These are phyloP conservation scores for Akebia trifoliata DNA, from an alignment of 164 flowering plant genomes.

Conservation along the genomic window DNA sequence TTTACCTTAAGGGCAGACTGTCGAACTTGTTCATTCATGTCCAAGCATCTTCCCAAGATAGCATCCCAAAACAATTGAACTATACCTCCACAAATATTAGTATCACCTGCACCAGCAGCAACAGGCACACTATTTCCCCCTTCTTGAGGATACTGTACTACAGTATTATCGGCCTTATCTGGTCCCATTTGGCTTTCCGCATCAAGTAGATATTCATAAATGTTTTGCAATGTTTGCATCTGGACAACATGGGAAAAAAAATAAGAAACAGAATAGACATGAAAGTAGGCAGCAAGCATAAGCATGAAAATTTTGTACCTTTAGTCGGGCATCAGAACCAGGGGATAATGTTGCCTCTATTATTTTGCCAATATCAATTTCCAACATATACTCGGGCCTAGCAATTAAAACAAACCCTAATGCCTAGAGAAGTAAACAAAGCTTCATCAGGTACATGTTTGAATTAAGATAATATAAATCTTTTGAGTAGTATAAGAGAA, in stretches of 20 bases:
- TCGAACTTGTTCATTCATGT: conserved; percentile 73
- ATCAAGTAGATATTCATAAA: conserved; percentile 89
- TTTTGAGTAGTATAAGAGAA: not conserved
- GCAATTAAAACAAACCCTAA: conserved; percentile 84
- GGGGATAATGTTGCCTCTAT: conserved; percentile 69
- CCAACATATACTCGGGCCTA: conserved; percentile 88
- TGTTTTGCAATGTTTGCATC: conserved; percentile 89
- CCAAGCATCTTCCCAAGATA: conserved; percentile 76
- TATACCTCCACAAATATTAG: conserved; percentile 95
- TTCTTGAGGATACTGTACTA: conserved; percentile 27
- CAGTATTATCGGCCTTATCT: conserved; percentile 33
- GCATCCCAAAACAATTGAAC: conserved; percentile 83
- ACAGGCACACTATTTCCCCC: conserved; percentile 67
- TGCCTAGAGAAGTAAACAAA: conserved; percentile 44
- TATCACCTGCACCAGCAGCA: conserved; percentile 99
- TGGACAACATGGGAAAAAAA: conserved; percentile 35
- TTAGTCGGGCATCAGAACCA: conserved; percentile 58
- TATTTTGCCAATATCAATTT: conserved; percentile 67
- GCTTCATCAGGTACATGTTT: conserved; percentile 11
- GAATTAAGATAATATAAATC: not conserved
- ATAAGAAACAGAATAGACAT: conserved; percentile 11
- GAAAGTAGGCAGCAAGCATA: not conserved
- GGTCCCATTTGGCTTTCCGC: conserved; percentile 84
- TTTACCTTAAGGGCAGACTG: conserved; percentile 81
- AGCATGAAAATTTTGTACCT: conserved; percentile 40